Evolutionary conservation across 2,329 filamentous ascomycete species (phyloP).

Genomic region (Diaporthe sp.): DNA sequence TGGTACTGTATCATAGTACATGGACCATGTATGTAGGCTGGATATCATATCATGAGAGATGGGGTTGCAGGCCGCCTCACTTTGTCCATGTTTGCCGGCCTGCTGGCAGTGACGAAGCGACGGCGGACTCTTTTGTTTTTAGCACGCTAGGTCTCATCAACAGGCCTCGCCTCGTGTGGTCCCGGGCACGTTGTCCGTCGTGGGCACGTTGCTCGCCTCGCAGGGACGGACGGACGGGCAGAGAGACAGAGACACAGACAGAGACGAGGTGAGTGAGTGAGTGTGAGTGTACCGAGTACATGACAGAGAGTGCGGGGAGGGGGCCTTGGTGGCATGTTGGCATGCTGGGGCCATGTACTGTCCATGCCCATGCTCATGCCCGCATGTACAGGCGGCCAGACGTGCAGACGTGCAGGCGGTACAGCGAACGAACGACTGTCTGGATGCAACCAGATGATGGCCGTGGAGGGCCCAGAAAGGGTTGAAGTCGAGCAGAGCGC

Average conservation of each 20-base stretch:
- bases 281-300: conserved; percentile 10
- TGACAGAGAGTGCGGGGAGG: conserved; percentile 19
- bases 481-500: conserved; percentile 22
- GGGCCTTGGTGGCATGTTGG: conserved; percentile 21
- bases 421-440: conserved; percentile 25
- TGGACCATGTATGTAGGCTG: neutral
- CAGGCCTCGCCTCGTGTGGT: conserved; percentile 11
- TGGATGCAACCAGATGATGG: conserved; percentile 27
- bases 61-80: conserved; percentile 22
- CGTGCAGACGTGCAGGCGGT: conserved; percentile 10
- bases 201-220: conserved; percentile 12
- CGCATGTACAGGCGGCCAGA: conserved; percentile 15
- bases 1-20: neutral
- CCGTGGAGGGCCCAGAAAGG: conserved; percentile 29
- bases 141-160: conserved; percentile 28
- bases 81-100: conserved; percentile 6
- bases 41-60: conserved; percentile 14
- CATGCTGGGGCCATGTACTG: conserved; percentile 30
- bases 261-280: neutral
- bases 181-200: neutral
- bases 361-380: conserved; percentile 7
- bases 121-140: neutral
- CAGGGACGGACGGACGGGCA: neutral
- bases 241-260: neutral
- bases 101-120: neutral